Base-by-base conservation (phyloP, 1,284 basidiomycete species). In the Ceratobasidium sp. region DNA sequence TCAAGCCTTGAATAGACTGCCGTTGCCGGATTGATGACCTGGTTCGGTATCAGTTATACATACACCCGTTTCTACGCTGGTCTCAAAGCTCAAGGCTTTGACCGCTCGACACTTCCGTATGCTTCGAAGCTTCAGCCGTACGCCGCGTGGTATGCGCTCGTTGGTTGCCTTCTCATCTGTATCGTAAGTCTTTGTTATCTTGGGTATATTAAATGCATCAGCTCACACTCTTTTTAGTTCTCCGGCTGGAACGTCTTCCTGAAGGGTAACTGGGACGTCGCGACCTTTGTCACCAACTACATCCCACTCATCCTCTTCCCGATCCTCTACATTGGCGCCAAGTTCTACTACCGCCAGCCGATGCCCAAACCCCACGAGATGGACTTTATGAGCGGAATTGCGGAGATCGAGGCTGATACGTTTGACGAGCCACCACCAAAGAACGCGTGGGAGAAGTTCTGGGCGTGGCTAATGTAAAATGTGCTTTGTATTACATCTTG, bases 21-120 rank as follows among this genome's bases (percentile, higher is more conserved):
- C 15, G 82, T 90, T 26, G 87, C 88, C 9, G 92, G 92, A 57
- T 84, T 93, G 76, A 87, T 94, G 86, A 93, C 93, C 13, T 97
- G 96, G 96, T 92, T 93, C 82, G 93, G 91, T 79, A 97, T 97
- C 82, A 88, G 87, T 52, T 80, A 95, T 71, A 94, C 92, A 7
- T 96, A 96, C 84, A 84, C 95, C 77, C 91, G 93, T 52, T 97
- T 97, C 87, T 87, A 94, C 83, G 83, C 86, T 6, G 96, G 94
- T 56, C 83, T 93, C 83, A 91, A 92, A 82, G 91, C 85, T 1
- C 96, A 97, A 82, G 93, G 93, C 33, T 89, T 91, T 80, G 87
- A 92, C 79, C 88, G 95, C 68, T 85, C 80, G 6, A 87, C 85
- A 1, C 87, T 97, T 10, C 95, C 95, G 0, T 96, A 89, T 84